Percentiles rank a stretch among this genome's conserved stretches.
Evolutionary conservation across 345 rosid species (phyloP).

Genomic region (Pseudoturritis turrita): DNA sequence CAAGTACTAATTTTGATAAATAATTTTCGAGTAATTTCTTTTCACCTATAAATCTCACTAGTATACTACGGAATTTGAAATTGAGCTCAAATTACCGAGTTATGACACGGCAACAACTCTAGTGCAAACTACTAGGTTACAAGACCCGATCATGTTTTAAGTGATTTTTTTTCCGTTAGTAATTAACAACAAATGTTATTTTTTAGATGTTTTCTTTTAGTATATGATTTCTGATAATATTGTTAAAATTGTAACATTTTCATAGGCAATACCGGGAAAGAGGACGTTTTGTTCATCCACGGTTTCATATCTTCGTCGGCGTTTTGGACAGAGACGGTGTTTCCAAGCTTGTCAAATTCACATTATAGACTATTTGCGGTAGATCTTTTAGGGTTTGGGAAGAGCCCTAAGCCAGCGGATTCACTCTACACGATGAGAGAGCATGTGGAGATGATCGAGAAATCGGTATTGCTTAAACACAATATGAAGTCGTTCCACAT

Average conservation of each 20-base stretch:
- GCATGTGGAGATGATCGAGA: conserved; percentile 86
- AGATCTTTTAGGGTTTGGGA: conserved; percentile 85
- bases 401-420: conserved; percentile 88
- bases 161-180: too few relatives aligned
- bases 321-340: conserved; percentile 89
- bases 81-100: too few relatives aligned
- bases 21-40: too few relatives aligned
- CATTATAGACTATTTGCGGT: conserved; percentile 63
- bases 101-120: too few relatives aligned
- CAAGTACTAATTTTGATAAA: not conserved
- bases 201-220: not conserved
- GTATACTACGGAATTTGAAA: too few relatives aligned
- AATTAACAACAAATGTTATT: not conserved
- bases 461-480: conserved; percentile 48
- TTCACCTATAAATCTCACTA: too few relatives aligned
- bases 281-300: conserved; percentile 80
- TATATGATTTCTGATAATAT: not conserved
- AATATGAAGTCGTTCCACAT: conserved; percentile 81
- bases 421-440: conserved; percentile 79
- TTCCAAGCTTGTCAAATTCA: conserved; percentile 65
- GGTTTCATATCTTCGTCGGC: conserved; percentile 93
- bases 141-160: too few relatives aligned
- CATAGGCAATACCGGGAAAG: conserved; percentile 31
- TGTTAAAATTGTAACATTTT: not conserved
- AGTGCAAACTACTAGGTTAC: too few relatives aligned